Evolutionary conservation across 2,329 filamentous ascomycete genomes (phyloP), one percentile per base, ranked within the genome.

Genomic region (Monosporascus sp.): DNA sequence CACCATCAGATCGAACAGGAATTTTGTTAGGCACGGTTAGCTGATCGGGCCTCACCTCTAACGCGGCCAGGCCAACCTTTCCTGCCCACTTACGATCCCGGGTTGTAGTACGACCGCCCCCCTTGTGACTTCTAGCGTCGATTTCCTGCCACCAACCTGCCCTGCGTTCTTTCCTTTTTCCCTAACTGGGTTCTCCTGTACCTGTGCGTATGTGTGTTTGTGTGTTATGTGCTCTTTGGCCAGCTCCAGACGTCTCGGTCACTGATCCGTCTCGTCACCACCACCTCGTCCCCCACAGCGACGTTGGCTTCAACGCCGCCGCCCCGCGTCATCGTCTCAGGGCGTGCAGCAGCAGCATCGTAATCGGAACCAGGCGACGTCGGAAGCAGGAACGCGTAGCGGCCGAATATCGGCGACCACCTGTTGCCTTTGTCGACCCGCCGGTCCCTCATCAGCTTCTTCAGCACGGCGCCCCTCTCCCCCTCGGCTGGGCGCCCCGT

Each of bases 401-500:
- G 76, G 9, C 88, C 88, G 75, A 91, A 91, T 8, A 89, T 76
- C 14, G 88, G 87, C 55, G 79, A 81, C 66, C 82, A 90, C 65
- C 83, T 87, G 36, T 74, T 74, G 0, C 88, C 88, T n/a, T 66
- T 58, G 64, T 92, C 88, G 7, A 91, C 86, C 52, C 87, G 78
- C 20, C 88, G 77, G 68, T 91, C 85, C 50, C 76, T 79, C 78
- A 85, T 84, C 62, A 92, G 70, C 62, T 84, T 83, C 74, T 90
- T 90, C 57, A 90, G 72, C 17, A 88, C 77, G 40, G 71, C 74
- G n/a, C 83, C 85, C 37, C 73, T 68, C 62, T 84, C 81, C 2
- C 82, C 83, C 1, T 72, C 71, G 0, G 79, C 82, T 43, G 75
- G 71, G 49, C 77, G 78, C 7, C 88, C 88, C 0, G 83, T 88